Evolutionary conservation across 306 rosid species (phyloP), one percentile per base, ranked within the genome.

Genomic region (Elaeagnus macrophylla): DNA sequence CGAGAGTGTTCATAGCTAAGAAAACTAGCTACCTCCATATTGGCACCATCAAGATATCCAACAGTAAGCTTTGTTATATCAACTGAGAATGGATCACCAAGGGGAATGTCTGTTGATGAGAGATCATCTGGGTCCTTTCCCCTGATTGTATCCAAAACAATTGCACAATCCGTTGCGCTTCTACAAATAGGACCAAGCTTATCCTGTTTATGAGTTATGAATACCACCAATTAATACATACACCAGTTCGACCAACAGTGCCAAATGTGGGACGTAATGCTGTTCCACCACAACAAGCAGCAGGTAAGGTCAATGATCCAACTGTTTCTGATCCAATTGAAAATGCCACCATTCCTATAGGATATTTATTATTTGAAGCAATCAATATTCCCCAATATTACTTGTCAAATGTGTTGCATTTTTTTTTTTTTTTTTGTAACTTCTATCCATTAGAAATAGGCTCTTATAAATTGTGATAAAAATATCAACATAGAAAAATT

Each of bases 121-220:
- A 46, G 73, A 54, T 89, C 87, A 56, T 79, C 61, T 0, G 74
- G 85, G 42, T 89, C 97, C 57, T 65, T 85, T 64, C 95, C 97
- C 43, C 86, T 77, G 11, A 89, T 67, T 46, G 53, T 48, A 65
- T 89, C 87, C 17, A 89, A 54, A 75, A 85, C 61, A 60, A 78
- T 55, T 32, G 89, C 77, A 64, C 86, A 89, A 75, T 89, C 97
- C 45, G 56, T 42, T 9, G 76, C 95, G 17, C 73, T 76, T 77
- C 93, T 78, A 69, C 97, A 89, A 53, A 89, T 71, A 50, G 83
- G 95, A 52, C 95, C 95, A 53, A 85, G 81, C 69, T 82, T 89
- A 64, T 82, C 95, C 86, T 78, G 61, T 79, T 93, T 89, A 65
- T 89, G 93, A 10, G 95, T 82, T 58, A 89, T 75, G 79, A 93